Conservation (phyloP, 495 filamentous ascomycete genomes). For the Talaromyces wortmannii region DNA sequence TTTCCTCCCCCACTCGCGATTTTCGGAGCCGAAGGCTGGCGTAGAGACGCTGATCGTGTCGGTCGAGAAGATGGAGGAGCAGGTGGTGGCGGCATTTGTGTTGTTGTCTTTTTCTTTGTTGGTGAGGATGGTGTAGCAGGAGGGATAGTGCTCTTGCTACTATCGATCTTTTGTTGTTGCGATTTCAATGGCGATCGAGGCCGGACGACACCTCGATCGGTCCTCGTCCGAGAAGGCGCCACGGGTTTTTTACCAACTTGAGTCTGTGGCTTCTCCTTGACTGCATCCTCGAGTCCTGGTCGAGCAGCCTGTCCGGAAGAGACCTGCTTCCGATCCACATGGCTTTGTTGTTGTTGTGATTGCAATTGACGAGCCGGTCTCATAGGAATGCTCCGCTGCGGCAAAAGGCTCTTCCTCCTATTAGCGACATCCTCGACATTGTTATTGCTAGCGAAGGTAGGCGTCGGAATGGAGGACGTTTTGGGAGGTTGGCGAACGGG, state of each 20-base stretch:
- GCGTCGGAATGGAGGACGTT: background rate
- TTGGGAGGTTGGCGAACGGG: background rate
- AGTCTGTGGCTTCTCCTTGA: background rate
- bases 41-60: slow-evolving; percentile 31
- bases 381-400: background rate
- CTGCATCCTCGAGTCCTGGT: background rate
- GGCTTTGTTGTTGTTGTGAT: background rate
- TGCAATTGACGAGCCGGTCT: background rate
- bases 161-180: background rate
- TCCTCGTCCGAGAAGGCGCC: slow-evolving; percentile 8
- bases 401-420: background rate
- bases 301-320: background rate
- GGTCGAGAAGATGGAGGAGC: slow-evolving; percentile 25
- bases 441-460: background rate
- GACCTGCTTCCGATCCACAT: background rate
- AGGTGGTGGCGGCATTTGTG: slow-evolving; percentile 29
- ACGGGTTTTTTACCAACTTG: background rate
- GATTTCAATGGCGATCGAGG: slow-evolving; percentile 27
- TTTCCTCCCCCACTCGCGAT: slow-evolving; percentile 8
- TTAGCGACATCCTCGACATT: background rate
- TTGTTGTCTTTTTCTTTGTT: slow-evolving; percentile 14
- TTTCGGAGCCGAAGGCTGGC: slow-evolving; percentile 21
- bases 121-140: slow-evolving; percentile 18
- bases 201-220: slow-evolving; percentile 8
- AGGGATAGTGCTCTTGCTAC: slow-evolving; percentile 5